Evolutionary conservation across 176 grass and related monocot genomes (phyloP).

Genomic region (Eragrostis nindensis): DNA sequence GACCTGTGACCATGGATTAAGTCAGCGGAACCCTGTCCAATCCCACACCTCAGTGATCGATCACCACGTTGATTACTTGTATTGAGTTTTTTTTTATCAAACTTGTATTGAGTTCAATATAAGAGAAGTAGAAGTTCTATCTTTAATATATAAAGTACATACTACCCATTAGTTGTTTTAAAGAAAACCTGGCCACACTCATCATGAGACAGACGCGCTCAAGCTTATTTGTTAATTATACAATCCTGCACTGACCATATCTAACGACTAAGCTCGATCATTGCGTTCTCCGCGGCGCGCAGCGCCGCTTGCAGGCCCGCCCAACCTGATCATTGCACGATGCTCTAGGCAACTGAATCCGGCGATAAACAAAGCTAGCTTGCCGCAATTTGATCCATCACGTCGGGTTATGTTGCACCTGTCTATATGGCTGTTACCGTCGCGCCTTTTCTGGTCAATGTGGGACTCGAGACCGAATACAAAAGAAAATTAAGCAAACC

Average conservation of each 20-base stretch:
- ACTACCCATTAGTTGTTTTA: no score
- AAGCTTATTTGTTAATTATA: neutral
- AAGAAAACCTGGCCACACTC: neutral
- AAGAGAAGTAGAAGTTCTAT: no score
- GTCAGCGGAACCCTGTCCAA: no score
- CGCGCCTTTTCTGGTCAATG: neutral
- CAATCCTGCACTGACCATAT: neutral
- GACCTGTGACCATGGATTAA: no score
- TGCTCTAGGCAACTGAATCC: neutral
- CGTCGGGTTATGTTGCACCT: neutral
- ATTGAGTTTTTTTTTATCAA: no score
- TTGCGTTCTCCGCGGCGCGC: conserved; percentile 31
- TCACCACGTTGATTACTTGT: no score
- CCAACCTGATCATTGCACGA: conserved; percentile 19
- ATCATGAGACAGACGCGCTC: conserved; percentile 2
- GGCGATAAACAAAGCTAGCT: conserved; percentile 8
- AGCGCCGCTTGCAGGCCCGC: conserved; percentile 25
- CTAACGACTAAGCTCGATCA: conserved; percentile 40
- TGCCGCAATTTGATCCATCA: neutral
- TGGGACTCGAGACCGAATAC: conserved; percentile 28
- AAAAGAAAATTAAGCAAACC: neutral
- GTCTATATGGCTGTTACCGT: conserved; percentile 13
- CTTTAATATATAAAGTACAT: no score
- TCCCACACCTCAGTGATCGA: no score
- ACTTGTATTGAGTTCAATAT: no score